Evolutionary conservation across 768 basidiomycete genomes (phyloP).

Genomic region (Leucogyrophana mollusca): DNA sequence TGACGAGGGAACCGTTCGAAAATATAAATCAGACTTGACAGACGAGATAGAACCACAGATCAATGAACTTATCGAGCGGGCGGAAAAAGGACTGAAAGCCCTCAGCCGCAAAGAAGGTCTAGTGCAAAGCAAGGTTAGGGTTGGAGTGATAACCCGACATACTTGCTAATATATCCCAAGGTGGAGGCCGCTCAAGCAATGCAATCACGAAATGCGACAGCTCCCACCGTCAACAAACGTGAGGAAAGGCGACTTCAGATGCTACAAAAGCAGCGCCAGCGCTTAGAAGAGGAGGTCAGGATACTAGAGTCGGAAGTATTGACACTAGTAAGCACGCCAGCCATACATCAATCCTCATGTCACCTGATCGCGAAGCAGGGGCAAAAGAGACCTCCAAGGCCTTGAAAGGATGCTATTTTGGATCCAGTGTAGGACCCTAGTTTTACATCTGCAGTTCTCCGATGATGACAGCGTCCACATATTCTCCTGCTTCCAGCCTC

Average conservation of each 20-base stretch:
- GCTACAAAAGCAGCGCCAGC: conserved; percentile 63
- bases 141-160: neutral
- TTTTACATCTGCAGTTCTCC: conserved; percentile 53
- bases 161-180: conserved; percentile 31
- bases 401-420: neutral
- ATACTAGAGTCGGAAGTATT: conserved; percentile 63
- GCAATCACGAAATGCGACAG: conserved; percentile 43
- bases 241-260: conserved; percentile 66
- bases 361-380: neutral
- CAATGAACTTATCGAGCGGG: conserved; percentile 66
- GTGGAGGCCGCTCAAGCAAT: conserved; percentile 49
- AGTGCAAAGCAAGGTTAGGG: conserved; percentile 61
- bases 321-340: conserved; percentile 41
- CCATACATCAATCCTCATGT: neutral
- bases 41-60: conserved; percentile 84
- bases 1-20: conserved; percentile 67
- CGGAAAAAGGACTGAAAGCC: conserved; percentile 63
- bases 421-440: neutral
- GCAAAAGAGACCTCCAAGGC: neutral
- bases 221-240: conserved; percentile 57
- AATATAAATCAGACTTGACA: conserved; percentile 71
- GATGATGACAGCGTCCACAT: conserved; percentile 61
- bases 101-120: conserved; percentile 61
- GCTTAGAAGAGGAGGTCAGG: conserved; percentile 61
- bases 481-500: conserved; percentile 51